phyloP scores from a whole-genome alignment of 225 moss, liverwort and hornwort genomes.

The Sphagnum contortum region DNA sequence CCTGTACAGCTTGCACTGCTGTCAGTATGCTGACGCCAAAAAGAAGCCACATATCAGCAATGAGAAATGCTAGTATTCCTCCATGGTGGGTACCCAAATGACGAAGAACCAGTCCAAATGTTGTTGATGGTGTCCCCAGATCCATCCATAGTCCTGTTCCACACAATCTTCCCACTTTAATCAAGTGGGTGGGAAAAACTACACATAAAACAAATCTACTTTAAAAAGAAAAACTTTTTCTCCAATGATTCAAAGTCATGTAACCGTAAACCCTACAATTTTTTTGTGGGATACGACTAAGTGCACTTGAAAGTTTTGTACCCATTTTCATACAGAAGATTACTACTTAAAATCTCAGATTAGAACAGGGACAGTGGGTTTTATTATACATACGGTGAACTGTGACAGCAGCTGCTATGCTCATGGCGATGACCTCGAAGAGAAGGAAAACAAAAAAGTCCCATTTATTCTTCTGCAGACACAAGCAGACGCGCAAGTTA shows the following conservation, averaged over 20 bases:
- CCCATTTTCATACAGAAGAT: too few relatives aligned
- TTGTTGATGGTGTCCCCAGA: constrained; percentile 53
- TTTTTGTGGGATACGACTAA: too few relatives aligned
- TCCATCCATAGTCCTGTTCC: constrained; percentile 67
- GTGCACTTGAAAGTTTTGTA: too few relatives aligned
- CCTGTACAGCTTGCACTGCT: constrained; percentile 94
- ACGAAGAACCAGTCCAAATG: constrained; percentile 51
- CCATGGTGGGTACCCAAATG: constrained; percentile 63
- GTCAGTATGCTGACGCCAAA: constrained; percentile 77
- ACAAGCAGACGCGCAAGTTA: background rate
- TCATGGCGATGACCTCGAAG: constrained; percentile 74
- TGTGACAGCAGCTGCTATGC: constrained; percentile 57
- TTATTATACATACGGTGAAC: constrained; percentile 51
- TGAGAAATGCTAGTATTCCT: constrained; percentile 64
- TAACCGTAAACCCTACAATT: too few relatives aligned
- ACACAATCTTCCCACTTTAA: background rate
- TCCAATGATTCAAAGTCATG: too few relatives aligned
- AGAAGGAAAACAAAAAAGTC: constrained; percentile 85
- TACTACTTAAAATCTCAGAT: too few relatives aligned
- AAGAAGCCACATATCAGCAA: constrained; percentile 66
- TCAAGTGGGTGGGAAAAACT: too few relatives aligned
- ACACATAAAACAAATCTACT: too few relatives aligned
- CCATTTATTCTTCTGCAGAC: constrained; percentile 86
- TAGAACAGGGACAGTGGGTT: too few relatives aligned
- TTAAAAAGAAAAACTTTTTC: too few relatives aligned